Conservation (phyloP, 441 rosid genomes). For the Corymbia calophylla region DNA sequence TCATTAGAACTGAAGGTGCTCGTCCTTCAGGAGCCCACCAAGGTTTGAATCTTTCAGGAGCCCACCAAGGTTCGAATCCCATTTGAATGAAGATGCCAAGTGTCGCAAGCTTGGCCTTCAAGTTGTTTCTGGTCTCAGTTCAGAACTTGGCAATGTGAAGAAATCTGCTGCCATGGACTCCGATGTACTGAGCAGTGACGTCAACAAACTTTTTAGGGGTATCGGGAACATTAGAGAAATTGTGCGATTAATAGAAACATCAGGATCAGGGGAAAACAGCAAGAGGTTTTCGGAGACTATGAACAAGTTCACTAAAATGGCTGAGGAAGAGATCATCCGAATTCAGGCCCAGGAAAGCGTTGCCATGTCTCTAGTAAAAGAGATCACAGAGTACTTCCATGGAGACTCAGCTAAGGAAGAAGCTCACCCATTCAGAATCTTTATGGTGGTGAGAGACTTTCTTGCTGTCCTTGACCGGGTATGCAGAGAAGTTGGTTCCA, state of each 20-base stretch:
- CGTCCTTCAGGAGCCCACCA: slow-evolving; percentile 47
- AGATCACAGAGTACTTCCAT: slow-evolving; percentile 92
- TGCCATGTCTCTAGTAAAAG: slow-evolving; percentile 78
- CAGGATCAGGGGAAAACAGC: slow-evolving; percentile 21
- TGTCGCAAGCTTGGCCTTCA: slow-evolving; percentile 80
- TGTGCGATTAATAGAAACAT: slow-evolving; percentile 30
- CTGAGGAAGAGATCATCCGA: slow-evolving; percentile 72
- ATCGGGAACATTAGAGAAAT: slow-evolving; percentile 49
- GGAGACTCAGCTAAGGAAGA: slow-evolving; percentile 95
- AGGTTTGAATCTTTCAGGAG: slow-evolving; percentile 27
- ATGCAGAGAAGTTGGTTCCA: slow-evolving; percentile 80
- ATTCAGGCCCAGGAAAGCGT: slow-evolving; percentile 88
- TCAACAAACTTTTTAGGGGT: slow-evolving; percentile 73
- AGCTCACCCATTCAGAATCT: slow-evolving; percentile 94
- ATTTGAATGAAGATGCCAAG: slow-evolving; percentile 42
- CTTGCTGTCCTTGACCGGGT: slow-evolving; percentile 75
- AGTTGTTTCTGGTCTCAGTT: slow-evolving; percentile 78
- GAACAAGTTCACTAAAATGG: slow-evolving; percentile 53
- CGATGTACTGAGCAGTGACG: slow-evolving; percentile 65
- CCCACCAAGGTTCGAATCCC: slow-evolving; percentile 21
- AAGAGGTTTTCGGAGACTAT: slow-evolving; percentile 64
- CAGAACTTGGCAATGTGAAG: slow-evolving; percentile 69
- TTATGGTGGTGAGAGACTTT: slow-evolving; percentile 92
- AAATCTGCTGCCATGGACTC: slow-evolving; percentile 97
- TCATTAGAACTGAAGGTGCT: slow-evolving; percentile 75